Evolutionary conservation across 75 land plant genomes (phyloP), one percentile per base, ranked within the genome.

Genomic region (Cupressus sempervirens): DNA sequence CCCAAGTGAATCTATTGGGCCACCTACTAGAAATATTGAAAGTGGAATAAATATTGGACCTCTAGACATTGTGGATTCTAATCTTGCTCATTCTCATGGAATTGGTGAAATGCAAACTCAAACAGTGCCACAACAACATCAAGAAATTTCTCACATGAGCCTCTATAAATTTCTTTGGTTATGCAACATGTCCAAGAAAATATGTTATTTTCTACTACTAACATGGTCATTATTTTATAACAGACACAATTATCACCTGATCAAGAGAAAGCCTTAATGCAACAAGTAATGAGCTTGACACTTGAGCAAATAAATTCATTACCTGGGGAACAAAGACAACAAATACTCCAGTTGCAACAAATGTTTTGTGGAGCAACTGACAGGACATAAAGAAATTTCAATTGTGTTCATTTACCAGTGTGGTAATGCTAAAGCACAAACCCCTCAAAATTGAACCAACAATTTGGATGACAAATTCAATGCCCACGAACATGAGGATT

Each of bases 211-310:
- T 76, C 26, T 5, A 46, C 29, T 76, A 20, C 46, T 40, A 76
- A 38, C 41, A 76, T 76, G 45, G 80, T 76, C 46, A 76, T 76
- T 40, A 40, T 76, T 38, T 76, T 38, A 20, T 18, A 40, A 40
- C 45, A 20, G 45, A 38, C 32, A 36, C 74, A 72, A 29, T 26
- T 26, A 79, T 79, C 81, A 43, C 50, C 81, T 79, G 81, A 79
- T 40, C 81, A 79, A 50, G 81, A 79, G 46, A 43, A 79, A 77
- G 92, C 89, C 26, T 80, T 96, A 82, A 83, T 96, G 38, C 98
- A 97, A 85, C 99, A 97, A 88, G 95, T 97, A n/a, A 81, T 95
- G 89, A 97, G 86, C 50, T 91, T 97, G 16, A 97, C 99, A 48
- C 92, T 93, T 50, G 99, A 97, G 73, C 99, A 97, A 77, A 84